Evolutionary conservation across 2,329 filamentous ascomycete genomes (phyloP), one percentile per base, ranked within the genome.

Genomic region (Metarhizium robertsii): DNA sequence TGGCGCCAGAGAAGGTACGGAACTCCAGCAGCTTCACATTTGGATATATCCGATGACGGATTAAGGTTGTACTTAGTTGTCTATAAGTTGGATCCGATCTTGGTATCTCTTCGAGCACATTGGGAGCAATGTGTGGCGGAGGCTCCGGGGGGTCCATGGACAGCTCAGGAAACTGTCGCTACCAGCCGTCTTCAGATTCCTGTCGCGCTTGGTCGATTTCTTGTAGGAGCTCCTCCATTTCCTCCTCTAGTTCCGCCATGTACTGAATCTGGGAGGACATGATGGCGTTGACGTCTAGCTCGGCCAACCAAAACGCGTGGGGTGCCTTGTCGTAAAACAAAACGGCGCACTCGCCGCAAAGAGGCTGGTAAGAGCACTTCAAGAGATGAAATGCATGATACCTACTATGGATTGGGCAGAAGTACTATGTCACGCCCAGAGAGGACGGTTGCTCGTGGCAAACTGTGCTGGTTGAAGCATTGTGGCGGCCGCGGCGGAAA

Each of bases 321-420:
- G 52, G 42, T 11, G 51, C 30, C 3, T 51, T 30, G 48, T 61
- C 25, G 50, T 61, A 68, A 58, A 64, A 69, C 7, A 69, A 49
- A 18, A 63, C 62, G 20, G 69, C 64, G 45, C 69, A 71, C 53
- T 70, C 69, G 58, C 67, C 68, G 36, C 68, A 71, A 3, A 57
- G 52, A 1, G 69, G 68, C 50, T 71, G 68, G 1, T n/a, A 6
- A 5, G 49, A 52, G 13, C 38, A 29, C 3, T 25, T 11, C 8
- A 11, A 34, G 36, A 59, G 50, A 34, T 56, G 55, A 8, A 71
- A 62, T 18, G 62, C 61, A 60, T 71, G 69, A 42, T 62, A 65
- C 16, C 48, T 13, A 13, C 56, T 53, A 43, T 71, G 69, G 6
- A 60, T 47, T 14, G 66, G 64, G 55, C 69, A 71, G 55, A 62